Percentiles rank a stretch among this genome's conserved stretches.
phyloP scores from a whole-genome alignment of 2,329 filamentous ascomycete genomes.

The Microdochium bolleyi region DNA sequence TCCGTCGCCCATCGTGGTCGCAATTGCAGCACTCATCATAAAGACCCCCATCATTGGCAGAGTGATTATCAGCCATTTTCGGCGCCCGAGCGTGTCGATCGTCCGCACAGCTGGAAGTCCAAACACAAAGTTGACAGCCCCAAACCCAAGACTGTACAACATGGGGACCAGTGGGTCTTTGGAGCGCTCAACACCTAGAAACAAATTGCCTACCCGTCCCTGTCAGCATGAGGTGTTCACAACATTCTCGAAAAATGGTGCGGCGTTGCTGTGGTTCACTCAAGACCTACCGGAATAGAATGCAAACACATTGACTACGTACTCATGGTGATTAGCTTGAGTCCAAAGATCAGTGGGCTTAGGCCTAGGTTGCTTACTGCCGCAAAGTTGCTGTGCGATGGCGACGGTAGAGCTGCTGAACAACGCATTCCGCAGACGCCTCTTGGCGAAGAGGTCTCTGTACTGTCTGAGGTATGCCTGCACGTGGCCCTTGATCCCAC shows the following conservation, averaged over 20 bases:
- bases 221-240: neutral
- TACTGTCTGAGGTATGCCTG: conserved; percentile 8
- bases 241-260: no score
- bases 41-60: conserved; percentile 34
- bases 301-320: conserved; percentile 31
- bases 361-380: conserved; percentile 15
- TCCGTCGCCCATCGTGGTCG: no score
- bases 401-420: conserved; percentile 22
- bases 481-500: neutral
- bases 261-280: no score
- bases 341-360: no score
- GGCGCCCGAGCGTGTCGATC: conserved; percentile 30
- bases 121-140: conserved; percentile 31
- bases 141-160: conserved; percentile 21
- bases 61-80: conserved; percentile 33
- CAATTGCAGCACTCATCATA: conserved; percentile 15
- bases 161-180: conserved; percentile 10
- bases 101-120: conserved; percentile 30
- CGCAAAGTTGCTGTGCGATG: conserved; percentile 22
- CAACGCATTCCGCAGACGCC: conserved; percentile 19
- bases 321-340: conserved; percentile 5
- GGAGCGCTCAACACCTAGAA: neutral
- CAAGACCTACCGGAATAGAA: conserved; percentile 32
- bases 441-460: conserved; percentile 13
- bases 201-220: neutral